These are phyloP conservation scores for Talaromyces islandicus DNA, from an alignment of 2,329 filamentous ascomycete species.

Conservation along the genomic window DNA sequence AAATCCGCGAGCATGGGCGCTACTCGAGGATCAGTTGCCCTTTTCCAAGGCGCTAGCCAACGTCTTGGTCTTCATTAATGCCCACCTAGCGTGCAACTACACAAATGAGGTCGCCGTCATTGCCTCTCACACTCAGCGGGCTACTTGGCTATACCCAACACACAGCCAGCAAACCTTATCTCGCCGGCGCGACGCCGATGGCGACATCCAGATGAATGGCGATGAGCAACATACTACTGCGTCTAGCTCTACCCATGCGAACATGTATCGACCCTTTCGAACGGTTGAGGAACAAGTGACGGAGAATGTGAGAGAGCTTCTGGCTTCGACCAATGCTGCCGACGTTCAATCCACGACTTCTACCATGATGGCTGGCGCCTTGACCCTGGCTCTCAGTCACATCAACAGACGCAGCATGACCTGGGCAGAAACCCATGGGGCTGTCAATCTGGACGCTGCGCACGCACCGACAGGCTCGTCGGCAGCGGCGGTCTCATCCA, in stretches of 20 bases:
- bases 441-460: constrained; percentile 29
- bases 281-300: constrained; percentile 78
- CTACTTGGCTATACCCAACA: constrained; percentile 82
- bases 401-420: constrained; percentile 76
- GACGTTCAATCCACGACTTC: constrained; percentile 61
- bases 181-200: constrained; percentile 27
- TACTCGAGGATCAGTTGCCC: constrained; percentile 66
- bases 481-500: constrained; percentile 19
- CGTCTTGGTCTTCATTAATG: constrained; percentile 93
- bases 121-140: constrained; percentile 79
- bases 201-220: constrained; percentile 56
- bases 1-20: constrained; percentile 89
- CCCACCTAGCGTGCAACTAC: constrained; percentile 89
- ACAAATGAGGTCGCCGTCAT: constrained; percentile 88
- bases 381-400: constrained; percentile 82
- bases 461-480: constrained; percentile 22
- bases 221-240: constrained; percentile 21
- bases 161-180: constrained; percentile 16
- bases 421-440: constrained; percentile 53
- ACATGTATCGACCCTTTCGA: constrained; percentile 91
- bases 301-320: constrained; percentile 64
- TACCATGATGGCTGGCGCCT: constrained; percentile 82
- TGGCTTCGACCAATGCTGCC: constrained; percentile 59
- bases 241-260: constrained; percentile 48
- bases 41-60: constrained; percentile 80